Percentiles rank a stretch among this genome's conserved stretches.
Evolutionary conservation across 2,329 filamentous ascomycete genomes (phyloP).

Genomic region (Botrytis medusae): DNA sequence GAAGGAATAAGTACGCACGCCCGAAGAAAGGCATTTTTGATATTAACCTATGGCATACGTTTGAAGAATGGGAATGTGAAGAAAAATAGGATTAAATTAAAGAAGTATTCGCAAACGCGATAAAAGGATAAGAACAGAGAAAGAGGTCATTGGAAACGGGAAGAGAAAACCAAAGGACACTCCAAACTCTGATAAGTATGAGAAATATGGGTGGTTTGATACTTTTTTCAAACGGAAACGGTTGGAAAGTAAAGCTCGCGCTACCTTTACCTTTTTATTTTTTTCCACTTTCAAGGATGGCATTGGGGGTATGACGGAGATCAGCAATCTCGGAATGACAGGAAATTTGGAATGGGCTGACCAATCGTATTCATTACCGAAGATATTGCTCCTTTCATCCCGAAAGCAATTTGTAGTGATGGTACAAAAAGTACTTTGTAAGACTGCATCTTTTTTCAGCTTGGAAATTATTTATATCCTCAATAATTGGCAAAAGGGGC

Average conservation of each 20-base stretch:
- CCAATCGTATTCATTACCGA: conserved; percentile 7
- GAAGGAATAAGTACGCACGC: conserved; percentile 79
- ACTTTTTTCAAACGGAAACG: background rate
- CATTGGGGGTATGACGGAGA: conserved; percentile 26
- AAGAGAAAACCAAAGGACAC: background rate
- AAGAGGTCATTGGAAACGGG: conserved; percentile 12
- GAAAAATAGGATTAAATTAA: conserved; percentile 6
- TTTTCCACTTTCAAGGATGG: conserved; percentile 21
- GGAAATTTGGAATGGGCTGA: background rate
- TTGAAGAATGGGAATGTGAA: background rate
- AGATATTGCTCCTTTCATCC: background rate
- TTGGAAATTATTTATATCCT: background rate
- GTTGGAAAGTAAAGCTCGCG: background rate
- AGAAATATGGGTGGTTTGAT: background rate
- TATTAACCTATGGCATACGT: conserved; percentile 48
- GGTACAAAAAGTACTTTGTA: background rate
- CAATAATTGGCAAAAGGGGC: background rate
- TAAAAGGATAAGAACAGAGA: conserved; percentile 6
- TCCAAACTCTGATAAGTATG: background rate
- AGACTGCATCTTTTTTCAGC: background rate
- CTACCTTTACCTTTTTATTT: background rate
- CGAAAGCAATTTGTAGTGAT: background rate
- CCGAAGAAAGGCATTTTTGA: conserved; percentile 40
- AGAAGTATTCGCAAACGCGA: conserved; percentile 32
- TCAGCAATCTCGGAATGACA: conserved; percentile 11